These are phyloP conservation scores for Pholiota molesta DNA, from an alignment of 768 basidiomycete genomes.

Conservation along the genomic window DNA sequence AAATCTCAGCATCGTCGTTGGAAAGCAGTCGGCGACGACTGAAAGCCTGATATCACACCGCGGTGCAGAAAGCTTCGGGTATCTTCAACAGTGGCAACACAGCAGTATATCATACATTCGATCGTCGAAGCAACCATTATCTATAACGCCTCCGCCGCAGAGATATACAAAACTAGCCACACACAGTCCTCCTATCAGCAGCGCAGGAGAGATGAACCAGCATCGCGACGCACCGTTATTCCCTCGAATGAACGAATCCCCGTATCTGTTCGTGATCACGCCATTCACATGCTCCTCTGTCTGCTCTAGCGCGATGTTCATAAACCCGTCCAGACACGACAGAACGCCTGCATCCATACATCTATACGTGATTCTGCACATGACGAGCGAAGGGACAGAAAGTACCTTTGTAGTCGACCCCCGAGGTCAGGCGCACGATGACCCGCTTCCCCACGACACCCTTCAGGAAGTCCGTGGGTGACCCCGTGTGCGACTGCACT, in stretches of 20 bases:
- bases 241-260: constrained; percentile 94
- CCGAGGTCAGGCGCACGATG: constrained; percentile 88
- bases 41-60: no score
- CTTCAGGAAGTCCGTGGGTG: constrained; percentile 92
- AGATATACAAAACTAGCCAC: constrained; percentile 72
- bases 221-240: constrained; percentile 71
- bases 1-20: no score
- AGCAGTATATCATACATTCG: not conserved
- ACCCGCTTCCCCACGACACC: constrained; percentile 96
- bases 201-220: not conserved
- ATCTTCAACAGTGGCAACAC: not conserved
- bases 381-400: constrained; percentile 1
- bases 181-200: constrained; percentile 5
- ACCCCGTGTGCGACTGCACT: constrained; percentile 63
- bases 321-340: constrained; percentile 96
- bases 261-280: constrained; percentile 83
- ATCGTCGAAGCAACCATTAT: not conserved
- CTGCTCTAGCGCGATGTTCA: constrained; percentile 98
- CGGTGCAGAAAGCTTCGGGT: no score
- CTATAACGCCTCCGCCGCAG: constrained; percentile 65
- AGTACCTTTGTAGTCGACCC: constrained; percentile 91
- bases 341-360: constrained; percentile 65
- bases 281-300: constrained; percentile 96
- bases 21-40: no score
- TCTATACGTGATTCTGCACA: not conserved